phyloP scores from a whole-genome alignment of 75 land plant species.

The Larix kaempferi region DNA sequence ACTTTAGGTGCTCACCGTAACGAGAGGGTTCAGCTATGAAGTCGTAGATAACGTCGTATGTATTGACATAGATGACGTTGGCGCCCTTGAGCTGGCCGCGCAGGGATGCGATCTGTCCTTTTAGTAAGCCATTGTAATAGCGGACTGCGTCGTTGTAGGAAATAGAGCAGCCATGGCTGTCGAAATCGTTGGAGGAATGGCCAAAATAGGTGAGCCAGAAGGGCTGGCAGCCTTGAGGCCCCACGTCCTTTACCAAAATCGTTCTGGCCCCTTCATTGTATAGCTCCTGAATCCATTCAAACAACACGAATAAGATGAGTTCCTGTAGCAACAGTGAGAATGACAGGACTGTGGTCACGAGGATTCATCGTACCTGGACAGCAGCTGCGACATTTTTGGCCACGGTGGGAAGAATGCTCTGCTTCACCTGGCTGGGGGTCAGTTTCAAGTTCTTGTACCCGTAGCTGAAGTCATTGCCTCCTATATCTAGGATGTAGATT shows the following conservation, averaged over 20 bases:
- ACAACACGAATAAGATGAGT: no score
- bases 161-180: conserved; percentile 50
- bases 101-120: no score
- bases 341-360: no score
- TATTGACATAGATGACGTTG: no score
- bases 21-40: no score
- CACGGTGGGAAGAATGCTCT: conserved; percentile 3
- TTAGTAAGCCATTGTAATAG: conserved; percentile 27
- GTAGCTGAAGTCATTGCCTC: conserved; percentile 22
- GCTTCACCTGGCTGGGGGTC: conserved; percentile 6
- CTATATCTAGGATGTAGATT: conserved; percentile 20
- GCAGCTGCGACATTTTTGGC: not conserved
- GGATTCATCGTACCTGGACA: no score
- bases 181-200: conserved; percentile 28
- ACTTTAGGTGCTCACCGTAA: no score
- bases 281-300: no score
- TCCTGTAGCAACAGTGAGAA: no score
- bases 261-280: no score
- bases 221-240: conserved; percentile 80
- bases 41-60: no score
- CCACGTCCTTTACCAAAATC: conserved; percentile 42
- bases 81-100: no score
- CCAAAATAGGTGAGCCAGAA: conserved; percentile 20
- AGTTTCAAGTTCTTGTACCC: conserved; percentile 21
- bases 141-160: conserved; percentile 42